Conservation (phyloP, 2,329 filamentous ascomycete genomes). For the Fusarium nematophilum region DNA sequence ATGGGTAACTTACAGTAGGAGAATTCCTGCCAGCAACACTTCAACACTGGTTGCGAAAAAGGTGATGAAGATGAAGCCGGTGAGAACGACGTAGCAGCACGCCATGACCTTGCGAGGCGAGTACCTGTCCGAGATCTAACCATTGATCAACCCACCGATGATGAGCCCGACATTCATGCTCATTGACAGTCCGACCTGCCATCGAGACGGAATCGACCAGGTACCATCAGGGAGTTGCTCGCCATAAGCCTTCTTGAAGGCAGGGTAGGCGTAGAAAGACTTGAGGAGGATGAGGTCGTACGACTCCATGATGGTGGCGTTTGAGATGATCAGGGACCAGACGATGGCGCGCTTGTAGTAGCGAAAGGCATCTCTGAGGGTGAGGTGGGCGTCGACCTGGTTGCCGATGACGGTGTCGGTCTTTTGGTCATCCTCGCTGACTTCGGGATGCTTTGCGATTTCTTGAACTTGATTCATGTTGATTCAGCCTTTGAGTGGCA, state of each 20-base stretch:
- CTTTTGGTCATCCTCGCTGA: neutral
- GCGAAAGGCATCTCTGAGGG: conserved; percentile 7
- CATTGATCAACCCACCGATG: too few species aligned
- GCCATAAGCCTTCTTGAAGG: conserved; percentile 9
- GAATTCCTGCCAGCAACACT: too few species aligned
- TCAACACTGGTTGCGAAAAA: too few species aligned
- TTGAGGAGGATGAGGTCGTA: conserved; percentile 13
- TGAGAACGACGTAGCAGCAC: too few species aligned
- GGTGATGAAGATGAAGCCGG: too few species aligned
- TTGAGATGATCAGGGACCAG: conserved; percentile 12
- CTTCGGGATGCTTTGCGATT: neutral
- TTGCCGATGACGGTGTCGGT: neutral
- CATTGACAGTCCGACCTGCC: neutral
- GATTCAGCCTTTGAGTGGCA: neutral
- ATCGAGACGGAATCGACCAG: neutral
- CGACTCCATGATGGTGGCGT: conserved; percentile 18
- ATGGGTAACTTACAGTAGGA: too few species aligned
- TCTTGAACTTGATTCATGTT: neutral
- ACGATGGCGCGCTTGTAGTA: conserved; percentile 11
- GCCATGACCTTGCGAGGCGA: too few species aligned
- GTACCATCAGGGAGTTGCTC: neutral
- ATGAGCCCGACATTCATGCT: too few species aligned
- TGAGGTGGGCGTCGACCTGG: neutral
- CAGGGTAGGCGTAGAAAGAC: conserved; percentile 11
- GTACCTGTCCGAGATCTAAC: too few species aligned